Evolutionary conservation across 495 filamentous ascomycete species (phyloP).

Genomic region (Corynascus novoguineensis): DNA sequence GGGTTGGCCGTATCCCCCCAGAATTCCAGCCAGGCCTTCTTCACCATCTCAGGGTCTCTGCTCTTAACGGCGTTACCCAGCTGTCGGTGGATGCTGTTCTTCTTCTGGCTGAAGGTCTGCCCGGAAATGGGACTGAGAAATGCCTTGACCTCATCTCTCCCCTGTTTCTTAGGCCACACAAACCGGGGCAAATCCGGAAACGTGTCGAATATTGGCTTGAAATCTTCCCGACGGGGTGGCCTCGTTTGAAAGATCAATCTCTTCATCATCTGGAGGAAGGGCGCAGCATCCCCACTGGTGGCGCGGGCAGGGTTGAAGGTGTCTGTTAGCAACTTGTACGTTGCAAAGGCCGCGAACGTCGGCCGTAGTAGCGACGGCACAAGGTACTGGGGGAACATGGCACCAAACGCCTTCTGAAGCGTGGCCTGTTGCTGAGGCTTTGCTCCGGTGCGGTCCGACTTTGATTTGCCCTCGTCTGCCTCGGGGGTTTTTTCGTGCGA

Average conservation of each 20-base stretch:
- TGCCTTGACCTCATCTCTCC: neutral
- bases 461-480: neutral
- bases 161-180: constrained; percentile 1
- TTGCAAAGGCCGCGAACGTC: constrained; percentile 36
- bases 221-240: constrained; percentile 9
- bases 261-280: constrained; percentile 24
- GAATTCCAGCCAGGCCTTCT: constrained; percentile 30
- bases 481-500: neutral
- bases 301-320: constrained; percentile 20
- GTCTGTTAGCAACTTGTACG: constrained; percentile 38
- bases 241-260: constrained; percentile 5
- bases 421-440: constrained; percentile 19
- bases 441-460: neutral
- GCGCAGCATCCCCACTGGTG: constrained; percentile 16
- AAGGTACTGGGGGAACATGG: constrained; percentile 29
- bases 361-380: constrained; percentile 21
- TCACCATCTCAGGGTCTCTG: constrained; percentile 18
- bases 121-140: neutral
- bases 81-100: constrained; percentile 9
- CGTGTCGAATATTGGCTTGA: neutral
- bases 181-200: constrained; percentile 14
- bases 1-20: constrained; percentile 24
- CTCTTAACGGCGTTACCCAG: constrained; percentile 18
- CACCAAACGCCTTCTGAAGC: constrained; percentile 25
- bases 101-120: neutral